phyloP scores from a whole-genome alignment of 148 eudicot genomes.

The Tetragonia tetragonoides region DNA sequence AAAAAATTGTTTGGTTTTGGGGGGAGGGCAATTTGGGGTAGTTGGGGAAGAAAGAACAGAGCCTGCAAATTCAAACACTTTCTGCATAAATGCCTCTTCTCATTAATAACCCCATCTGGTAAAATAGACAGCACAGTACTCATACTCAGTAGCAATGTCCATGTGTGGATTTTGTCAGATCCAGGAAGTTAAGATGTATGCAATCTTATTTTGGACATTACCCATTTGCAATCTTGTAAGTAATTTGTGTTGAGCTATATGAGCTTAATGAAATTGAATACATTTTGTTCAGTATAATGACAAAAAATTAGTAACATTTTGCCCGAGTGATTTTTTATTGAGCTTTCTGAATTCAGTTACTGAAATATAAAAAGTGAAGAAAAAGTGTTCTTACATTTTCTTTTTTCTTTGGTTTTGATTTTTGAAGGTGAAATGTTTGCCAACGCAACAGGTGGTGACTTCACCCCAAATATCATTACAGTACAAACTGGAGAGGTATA shows the following conservation, averaged over 20 bases:
- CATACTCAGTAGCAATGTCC: not conserved
- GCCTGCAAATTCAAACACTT: not conserved
- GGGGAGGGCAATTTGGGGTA: not conserved
- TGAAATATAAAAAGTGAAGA: too few relatives aligned
- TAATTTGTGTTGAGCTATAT: too few relatives aligned
- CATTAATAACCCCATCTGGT: not conserved
- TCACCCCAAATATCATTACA: conserved; percentile 60
- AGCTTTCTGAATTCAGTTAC: not conserved
- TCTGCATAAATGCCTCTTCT: not conserved
- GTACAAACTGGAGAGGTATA: conserved; percentile 70
- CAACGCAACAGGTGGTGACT: conserved; percentile 57
- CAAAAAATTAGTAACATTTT: too few relatives aligned
- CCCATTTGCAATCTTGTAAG: too few relatives aligned
- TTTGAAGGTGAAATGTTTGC: conserved; percentile 68
- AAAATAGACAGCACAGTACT: not conserved
- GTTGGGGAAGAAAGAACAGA: conserved; percentile 2
- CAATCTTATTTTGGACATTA: too few relatives aligned
- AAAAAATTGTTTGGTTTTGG: not conserved
- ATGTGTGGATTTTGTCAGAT: not conserved
- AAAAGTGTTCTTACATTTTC: conserved; percentile 12
- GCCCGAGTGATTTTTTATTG: not conserved
- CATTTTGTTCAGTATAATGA: too few relatives aligned
- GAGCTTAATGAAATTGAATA: too few relatives aligned
- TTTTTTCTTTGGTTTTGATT: conserved; percentile 15
- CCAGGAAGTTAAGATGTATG: too few relatives aligned